These are phyloP conservation scores for Dipteronia sinensis DNA, from an alignment of 345 rosid species.

Conservation along the genomic window DNA sequence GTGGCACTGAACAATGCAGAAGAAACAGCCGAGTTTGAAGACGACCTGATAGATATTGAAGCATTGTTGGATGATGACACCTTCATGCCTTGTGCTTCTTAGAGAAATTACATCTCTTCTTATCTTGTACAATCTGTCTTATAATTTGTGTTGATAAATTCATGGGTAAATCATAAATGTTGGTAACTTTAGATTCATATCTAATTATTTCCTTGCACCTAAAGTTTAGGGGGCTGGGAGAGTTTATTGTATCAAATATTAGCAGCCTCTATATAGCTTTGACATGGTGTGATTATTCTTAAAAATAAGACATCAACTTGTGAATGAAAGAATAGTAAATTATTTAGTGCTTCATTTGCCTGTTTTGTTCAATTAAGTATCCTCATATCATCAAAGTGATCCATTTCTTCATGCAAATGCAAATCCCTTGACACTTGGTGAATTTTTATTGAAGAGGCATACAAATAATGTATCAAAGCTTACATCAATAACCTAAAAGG, in stretches of 20 bases:
- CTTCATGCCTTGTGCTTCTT: constrained; percentile 44
- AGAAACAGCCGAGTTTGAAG: constrained; percentile 46
- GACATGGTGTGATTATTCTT: neutral
- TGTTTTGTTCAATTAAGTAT: no score
- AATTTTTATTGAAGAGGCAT: no score
- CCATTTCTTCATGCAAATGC: no score
- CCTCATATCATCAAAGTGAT: no score
- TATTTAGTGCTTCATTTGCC: neutral
- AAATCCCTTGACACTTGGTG: no score
- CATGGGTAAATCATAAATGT: constrained; percentile 29
- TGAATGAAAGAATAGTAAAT: neutral
- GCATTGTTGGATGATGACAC: constrained; percentile 54
- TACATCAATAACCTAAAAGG: no score
- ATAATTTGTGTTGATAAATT: neutral
- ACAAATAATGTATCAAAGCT: no score
- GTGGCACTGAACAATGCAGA: constrained; percentile 36
- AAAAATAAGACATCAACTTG: neutral
- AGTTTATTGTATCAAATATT: neutral
- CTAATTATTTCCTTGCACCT: neutral
- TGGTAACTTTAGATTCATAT: neutral
- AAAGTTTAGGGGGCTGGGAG: neutral
- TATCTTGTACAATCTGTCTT: constrained; percentile 10
- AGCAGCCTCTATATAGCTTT: constrained; percentile 7
- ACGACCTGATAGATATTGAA: constrained; percentile 59
- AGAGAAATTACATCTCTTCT: constrained; percentile 5